Evolutionary conservation across 345 rosid genomes (phyloP).

Genomic region (Rhizophora mangle): DNA sequence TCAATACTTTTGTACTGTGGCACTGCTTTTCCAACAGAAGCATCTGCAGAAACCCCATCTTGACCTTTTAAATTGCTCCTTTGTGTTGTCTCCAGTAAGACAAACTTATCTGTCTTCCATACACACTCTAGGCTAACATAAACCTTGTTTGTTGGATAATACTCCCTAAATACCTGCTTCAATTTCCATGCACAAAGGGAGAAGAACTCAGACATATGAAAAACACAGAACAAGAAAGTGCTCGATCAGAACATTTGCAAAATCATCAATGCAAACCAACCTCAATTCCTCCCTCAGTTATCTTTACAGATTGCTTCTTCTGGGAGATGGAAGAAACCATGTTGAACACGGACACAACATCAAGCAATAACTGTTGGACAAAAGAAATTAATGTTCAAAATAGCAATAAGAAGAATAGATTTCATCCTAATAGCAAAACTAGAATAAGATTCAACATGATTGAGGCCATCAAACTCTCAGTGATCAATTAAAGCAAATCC

Average conservation of each 20-base stretch:
- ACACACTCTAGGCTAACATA: constrained; percentile 51
- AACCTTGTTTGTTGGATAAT: constrained; percentile 54
- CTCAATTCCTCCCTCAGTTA: constrained; percentile 70
- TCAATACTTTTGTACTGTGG: constrained; percentile 46
- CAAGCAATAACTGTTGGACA: constrained; percentile 64
- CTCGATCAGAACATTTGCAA: not conserved
- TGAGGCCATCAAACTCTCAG: not conserved
- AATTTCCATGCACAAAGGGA: constrained; percentile 2
- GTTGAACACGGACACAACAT: constrained; percentile 64
- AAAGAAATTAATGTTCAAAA: not conserved
- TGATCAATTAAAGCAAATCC: too few species aligned
- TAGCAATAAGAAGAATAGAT: not conserved
- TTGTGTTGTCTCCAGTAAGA: constrained; percentile 47
- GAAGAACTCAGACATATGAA: not conserved
- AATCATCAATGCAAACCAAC: constrained; percentile 28
- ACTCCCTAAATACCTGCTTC: constrained; percentile 67
- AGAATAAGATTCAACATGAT: not conserved
- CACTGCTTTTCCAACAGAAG: constrained; percentile 24
- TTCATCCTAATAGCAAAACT: not conserved
- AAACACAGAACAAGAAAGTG: not conserved
- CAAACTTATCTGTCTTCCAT: constrained; percentile 64
- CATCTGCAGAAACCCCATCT: constrained; percentile 29
- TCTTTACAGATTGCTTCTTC: constrained; percentile 69
- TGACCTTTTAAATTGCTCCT: constrained; percentile 29
- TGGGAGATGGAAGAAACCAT: constrained; percentile 57